Conservation (phyloP, 225 moss, liverwort and hornwort genomes). For the Climacium dendroides region DNA sequence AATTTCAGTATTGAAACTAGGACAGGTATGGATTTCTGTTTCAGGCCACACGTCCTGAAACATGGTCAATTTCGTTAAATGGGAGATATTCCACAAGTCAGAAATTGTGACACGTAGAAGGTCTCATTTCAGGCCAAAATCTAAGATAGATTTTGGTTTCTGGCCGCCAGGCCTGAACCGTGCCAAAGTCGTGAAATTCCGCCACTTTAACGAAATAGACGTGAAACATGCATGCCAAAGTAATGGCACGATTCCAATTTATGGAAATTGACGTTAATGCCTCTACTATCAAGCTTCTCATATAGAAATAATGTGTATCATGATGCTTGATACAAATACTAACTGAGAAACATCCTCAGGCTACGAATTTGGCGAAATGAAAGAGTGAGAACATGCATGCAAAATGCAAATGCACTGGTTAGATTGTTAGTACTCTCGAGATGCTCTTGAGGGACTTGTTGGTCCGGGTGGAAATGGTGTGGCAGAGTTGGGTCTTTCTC, state of each 20-base stretch:
- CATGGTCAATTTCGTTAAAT: neutral
- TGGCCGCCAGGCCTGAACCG: too few species aligned
- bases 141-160: too few species aligned
- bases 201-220: neutral
- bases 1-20: neutral
- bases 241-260: neutral
- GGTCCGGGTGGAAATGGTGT: constrained; percentile 42
- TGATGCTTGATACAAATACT: too few species aligned
- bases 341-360: neutral
- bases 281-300: neutral
- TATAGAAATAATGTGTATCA: neutral
- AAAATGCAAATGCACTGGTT: neutral
- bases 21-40: neutral
- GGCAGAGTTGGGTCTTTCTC: constrained; percentile 42
- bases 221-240: neutral
- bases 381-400: neutral
- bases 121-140: too few species aligned
- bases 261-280: neutral
- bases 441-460: constrained; percentile 26
- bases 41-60: neutral
- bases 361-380: neutral
- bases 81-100: neutral
- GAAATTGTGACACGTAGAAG: too few species aligned
- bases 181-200: neutral
- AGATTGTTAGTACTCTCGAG: constrained; percentile 5